Conservation (phyloP, 768 basidiomycete genomes). For the Lactarius vividus region DNA sequence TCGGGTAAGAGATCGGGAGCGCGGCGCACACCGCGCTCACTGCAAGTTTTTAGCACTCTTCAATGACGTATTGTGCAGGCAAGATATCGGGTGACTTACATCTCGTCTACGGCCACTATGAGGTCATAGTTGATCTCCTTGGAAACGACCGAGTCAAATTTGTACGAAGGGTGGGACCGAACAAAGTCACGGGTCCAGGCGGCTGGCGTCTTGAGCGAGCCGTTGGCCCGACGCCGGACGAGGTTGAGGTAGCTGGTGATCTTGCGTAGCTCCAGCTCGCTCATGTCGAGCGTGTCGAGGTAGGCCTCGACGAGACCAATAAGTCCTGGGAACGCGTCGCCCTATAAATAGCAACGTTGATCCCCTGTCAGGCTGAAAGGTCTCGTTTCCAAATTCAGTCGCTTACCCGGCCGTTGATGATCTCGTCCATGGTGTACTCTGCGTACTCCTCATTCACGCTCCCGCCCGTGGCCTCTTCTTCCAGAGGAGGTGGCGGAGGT, state of each 20-base stretch:
- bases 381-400: not conserved
- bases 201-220: conserved; percentile 80
- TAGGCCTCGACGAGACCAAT: conserved; percentile 80
- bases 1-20: conserved; percentile 30
- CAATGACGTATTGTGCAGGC: not conserved
- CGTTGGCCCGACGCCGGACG: conserved; percentile 73
- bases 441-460: conserved; percentile 81
- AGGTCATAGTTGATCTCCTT: conserved; percentile 95
- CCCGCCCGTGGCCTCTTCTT: conserved; percentile 40
- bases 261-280: conserved; percentile 52
- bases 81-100: conserved; percentile 54
- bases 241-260: conserved; percentile 80
- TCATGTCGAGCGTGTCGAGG: conserved; percentile 80
- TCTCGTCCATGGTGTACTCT: conserved; percentile 89
- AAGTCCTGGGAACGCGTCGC: conserved; percentile 70
- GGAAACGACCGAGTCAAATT: conserved; percentile 87
- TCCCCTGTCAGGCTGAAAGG: not conserved
- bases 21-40: conserved; percentile 31
- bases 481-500: conserved; percentile 48
- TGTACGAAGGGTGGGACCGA: conserved; percentile 85
- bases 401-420: conserved; percentile 87
- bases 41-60: not conserved
- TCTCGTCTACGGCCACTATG: conserved; percentile 82
- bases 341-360: conserved; percentile 38
- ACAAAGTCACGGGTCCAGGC: conserved; percentile 95